These are phyloP conservation scores for Leccinum pallidistipes DNA, from an alignment of 1,284 basidiomycete genomes.

Conservation along the genomic window DNA sequence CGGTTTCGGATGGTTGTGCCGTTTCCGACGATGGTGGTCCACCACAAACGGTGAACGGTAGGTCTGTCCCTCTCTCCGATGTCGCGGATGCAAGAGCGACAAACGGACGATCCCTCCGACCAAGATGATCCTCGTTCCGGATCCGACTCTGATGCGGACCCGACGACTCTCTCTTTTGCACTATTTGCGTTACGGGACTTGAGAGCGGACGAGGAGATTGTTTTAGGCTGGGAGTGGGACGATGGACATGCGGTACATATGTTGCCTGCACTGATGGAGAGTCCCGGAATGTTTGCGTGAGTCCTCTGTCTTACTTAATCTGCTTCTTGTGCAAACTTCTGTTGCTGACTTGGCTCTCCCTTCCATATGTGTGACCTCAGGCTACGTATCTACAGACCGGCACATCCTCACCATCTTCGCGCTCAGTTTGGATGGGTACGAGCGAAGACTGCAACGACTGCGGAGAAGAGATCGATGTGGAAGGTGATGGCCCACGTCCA, in stretches of 20 bases:
- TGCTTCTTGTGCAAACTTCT: slow-evolving; percentile 1
- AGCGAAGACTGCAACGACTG: slow-evolving; percentile 22
- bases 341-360: slow-evolving; percentile 3
- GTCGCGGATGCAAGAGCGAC: slow-evolving; percentile 14
- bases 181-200: slow-evolving; percentile 83
- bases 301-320: slow-evolving; percentile 24
- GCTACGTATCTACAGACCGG: slow-evolving; percentile 38
- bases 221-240: slow-evolving; percentile 97
- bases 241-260: slow-evolving; percentile 87
- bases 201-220: slow-evolving; percentile 81
- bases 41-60: slow-evolving; percentile 12
- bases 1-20: slow-evolving; percentile 3
- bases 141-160: slow-evolving; percentile 32
- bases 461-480: slow-evolving; percentile 25
- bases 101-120: slow-evolving; percentile 19
- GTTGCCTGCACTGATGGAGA: slow-evolving; percentile 69
- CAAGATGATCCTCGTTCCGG: slow-evolving; percentile 38
- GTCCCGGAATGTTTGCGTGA: slow-evolving; percentile 56
- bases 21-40: neutral
- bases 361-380: neutral
- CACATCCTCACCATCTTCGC: slow-evolving; percentile 55
- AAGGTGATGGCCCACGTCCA: slow-evolving; percentile 22
- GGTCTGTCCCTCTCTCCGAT: slow-evolving; percentile 8
- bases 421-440: slow-evolving; percentile 45
- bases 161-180: slow-evolving; percentile 68